Conservation (phyloP, 176 grass and related monocot genomes). For the Triticum dicoccoides region DNA sequence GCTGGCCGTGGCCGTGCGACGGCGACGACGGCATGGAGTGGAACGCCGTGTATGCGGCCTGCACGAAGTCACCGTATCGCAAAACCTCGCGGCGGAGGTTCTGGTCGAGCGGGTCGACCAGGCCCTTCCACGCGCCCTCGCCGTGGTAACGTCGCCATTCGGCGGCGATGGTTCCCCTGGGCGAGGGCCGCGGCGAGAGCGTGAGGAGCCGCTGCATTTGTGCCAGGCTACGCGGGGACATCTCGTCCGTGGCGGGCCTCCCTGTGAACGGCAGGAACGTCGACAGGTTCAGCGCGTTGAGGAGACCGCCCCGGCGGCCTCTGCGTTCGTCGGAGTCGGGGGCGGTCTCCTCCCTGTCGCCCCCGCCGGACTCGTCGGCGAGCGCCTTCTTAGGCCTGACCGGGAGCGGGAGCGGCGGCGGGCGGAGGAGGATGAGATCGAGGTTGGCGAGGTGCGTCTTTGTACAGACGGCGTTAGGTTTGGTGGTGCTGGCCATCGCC, state of each 20-base stretch:
- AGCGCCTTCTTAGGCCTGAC: background rate
- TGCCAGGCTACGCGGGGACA: conserved; percentile 71
- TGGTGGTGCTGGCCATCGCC: conserved; percentile 14
- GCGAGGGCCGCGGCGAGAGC: conserved; percentile 49
- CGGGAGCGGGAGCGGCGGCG: conserved; percentile 26
- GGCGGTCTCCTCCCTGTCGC: background rate
- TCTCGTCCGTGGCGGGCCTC: conserved; percentile 39
- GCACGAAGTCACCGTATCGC: conserved; percentile 70
- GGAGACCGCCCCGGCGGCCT: conserved; percentile 18
- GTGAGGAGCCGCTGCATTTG: conserved; percentile 64
- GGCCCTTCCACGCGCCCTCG: conserved; percentile 50
- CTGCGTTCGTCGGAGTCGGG: background rate
- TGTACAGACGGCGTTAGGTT: conserved; percentile 29
- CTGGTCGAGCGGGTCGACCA: conserved; percentile 60
- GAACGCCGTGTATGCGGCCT: conserved; percentile 59
- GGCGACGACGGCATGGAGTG: conserved; percentile 43
- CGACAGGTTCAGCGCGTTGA: conserved; percentile 54
- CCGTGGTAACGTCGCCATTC: conserved; percentile 63
- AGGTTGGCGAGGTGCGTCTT: conserved; percentile 75
- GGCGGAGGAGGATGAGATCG: conserved; percentile 51
- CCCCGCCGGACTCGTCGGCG: background rate
- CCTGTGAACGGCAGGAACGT: conserved; percentile 29
- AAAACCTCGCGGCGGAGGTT: conserved; percentile 77
- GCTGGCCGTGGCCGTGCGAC: background rate
- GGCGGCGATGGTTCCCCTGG: conserved; percentile 43